A percentile compares a stretch with the other conserved stretches of the same genome.
phyloP scores from a whole-genome alignment of 495 filamentous ascomycete species.

The Hypoxylon cercidicola region DNA sequence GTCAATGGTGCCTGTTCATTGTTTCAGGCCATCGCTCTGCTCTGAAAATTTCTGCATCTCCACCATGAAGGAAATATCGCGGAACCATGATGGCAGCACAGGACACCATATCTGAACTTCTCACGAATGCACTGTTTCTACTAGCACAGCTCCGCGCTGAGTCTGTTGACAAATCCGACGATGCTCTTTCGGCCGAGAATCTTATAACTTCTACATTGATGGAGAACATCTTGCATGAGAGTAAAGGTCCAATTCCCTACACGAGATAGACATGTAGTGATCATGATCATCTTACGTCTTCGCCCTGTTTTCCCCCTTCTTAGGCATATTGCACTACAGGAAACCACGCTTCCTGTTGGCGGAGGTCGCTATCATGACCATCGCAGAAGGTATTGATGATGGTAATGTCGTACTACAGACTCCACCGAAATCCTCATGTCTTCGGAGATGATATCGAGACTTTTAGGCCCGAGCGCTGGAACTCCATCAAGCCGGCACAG shows the following conservation, averaged over 20 bases:
- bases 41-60: too few species aligned
- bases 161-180: conserved; percentile 35
- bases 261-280: background rate
- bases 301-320: conserved; percentile 50
- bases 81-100: conserved; percentile 30
- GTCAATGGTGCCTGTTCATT: too few species aligned
- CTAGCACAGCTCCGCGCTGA: conserved; percentile 37
- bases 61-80: too few species aligned
- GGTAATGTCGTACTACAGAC: conserved; percentile 47
- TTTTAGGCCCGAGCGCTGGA: conserved; percentile 73
- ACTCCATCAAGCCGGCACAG: conserved; percentile 42
- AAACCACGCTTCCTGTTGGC: conserved; percentile 54
- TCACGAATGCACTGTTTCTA: conserved; percentile 37
- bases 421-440: conserved; percentile 59
- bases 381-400: conserved; percentile 49
- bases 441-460: conserved; percentile 55
- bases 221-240: conserved; percentile 35
- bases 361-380: conserved; percentile 45
- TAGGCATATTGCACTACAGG: conserved; percentile 44
- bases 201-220: conserved; percentile 11
- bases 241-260: conserved; percentile 33
- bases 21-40: too few species aligned
- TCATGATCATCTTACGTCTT: conserved; percentile 47
- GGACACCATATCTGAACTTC: conserved; percentile 33
- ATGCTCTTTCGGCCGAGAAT: conserved; percentile 47